Evolutionary conservation across 768 basidiomycete genomes (phyloP), one percentile per base, ranked within the genome.

Genomic region (Hemileccinum rubropunctum): DNA sequence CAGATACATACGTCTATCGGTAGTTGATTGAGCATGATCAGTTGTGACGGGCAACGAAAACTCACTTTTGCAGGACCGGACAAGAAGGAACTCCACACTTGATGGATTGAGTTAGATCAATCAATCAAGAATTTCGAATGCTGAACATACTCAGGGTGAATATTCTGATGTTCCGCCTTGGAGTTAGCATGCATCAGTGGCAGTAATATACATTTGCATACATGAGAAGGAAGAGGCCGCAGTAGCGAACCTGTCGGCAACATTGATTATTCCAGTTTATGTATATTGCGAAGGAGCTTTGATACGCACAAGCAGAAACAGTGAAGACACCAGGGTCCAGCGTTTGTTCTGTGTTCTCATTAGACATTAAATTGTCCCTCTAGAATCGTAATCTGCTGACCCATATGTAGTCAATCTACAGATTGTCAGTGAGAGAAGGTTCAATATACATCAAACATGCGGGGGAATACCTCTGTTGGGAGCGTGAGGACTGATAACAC

Each of bases 401-500:
- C 50, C 50, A 51, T 1, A 51, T 35, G 39, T 42, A 42, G 11
- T 51, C 41, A 20, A 51, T 42, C 50, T 51, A 32, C n/a, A 6
- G 23, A 23, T 12, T 17, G 14, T 28, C 6, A 28, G 36, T 17
- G 11, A 34, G 21, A 21, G 12, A 12, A 6, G 23, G 10, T 10
- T 39, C 11, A 23, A 26, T 34, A 6, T 9, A 33, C 4, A 11
- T 23, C 18, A 30, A 13, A 23, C 0, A 33, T 7, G 14, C 9
- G n/a, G 9, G 7, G 13, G 35, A 36, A 35, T 41, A 53, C 54
- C 47, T 56, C 54, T 40, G 14, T 45, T 1, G 44, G 39, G n/a
- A 55, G 43, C 0, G 51, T 53, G 7, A 55, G 51, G 15, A 53
- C 51, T 55, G 15, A 26, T 10, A 9, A 27, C n/a, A n/a, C 4